These are phyloP conservation scores for Ceratocystis eucalypticola DNA, from an alignment of 2,329 filamentous ascomycete genomes.

Conservation along the genomic window DNA sequence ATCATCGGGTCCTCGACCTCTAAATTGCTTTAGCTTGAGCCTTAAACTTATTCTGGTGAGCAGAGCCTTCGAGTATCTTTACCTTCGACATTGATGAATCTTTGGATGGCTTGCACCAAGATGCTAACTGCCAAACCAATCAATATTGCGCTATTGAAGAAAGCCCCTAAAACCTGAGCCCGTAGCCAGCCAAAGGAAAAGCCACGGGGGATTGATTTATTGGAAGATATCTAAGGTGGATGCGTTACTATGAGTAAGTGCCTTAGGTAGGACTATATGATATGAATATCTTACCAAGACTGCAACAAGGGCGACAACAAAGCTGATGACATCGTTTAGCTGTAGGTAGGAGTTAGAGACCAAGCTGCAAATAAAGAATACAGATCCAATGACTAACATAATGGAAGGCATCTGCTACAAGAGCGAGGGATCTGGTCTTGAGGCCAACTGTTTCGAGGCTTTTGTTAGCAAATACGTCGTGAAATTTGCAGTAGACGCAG, in stretches of 20 bases:
- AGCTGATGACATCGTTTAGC: conserved; percentile 59
- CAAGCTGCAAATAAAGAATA: neutral
- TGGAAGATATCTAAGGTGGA: conserved; percentile 39
- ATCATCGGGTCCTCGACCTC: conserved; percentile 51
- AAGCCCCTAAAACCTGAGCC: conserved; percentile 58
- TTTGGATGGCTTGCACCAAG: conserved; percentile 57
- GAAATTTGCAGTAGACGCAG: too few relatives aligned
- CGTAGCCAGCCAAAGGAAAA: conserved; percentile 67
- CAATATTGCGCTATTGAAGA: conserved; percentile 69
- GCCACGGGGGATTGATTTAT: conserved; percentile 38
- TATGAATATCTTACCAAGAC: conserved; percentile 37
- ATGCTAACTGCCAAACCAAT: conserved; percentile 60
- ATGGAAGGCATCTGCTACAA: conserved; percentile 68
- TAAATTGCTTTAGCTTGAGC: conserved; percentile 25
- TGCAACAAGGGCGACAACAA: conserved; percentile 51
- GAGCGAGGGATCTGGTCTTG: conserved; percentile 55
- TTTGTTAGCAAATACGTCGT: conserved; percentile 9
- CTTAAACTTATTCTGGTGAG: neutral
- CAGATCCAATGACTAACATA: conserved; percentile 38
- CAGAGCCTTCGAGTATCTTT: conserved; percentile 21
- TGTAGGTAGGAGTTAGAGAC: conserved; percentile 25
- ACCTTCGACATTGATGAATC: conserved; percentile 48
- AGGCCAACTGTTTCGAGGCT: conserved; percentile 41
- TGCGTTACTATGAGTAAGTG: too few relatives aligned
- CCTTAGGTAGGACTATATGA: too few relatives aligned